Conservation (phyloP, 2,329 filamentous ascomycete species). For the Pseudogymnoascus sp. region DNA sequence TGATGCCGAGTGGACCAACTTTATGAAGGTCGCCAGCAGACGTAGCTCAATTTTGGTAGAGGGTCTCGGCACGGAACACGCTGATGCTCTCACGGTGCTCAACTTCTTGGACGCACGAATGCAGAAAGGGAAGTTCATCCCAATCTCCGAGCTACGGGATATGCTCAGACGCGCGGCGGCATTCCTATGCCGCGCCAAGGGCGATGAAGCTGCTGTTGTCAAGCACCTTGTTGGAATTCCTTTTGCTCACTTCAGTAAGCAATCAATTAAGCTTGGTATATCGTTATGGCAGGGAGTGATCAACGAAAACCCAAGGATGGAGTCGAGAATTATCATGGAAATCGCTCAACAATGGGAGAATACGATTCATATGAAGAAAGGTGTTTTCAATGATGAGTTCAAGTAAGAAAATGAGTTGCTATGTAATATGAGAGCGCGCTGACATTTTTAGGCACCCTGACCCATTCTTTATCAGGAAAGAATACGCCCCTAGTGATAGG, state of each 20-base stretch:
- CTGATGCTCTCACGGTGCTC: conserved; percentile 58
- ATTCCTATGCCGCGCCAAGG: conserved; percentile 70
- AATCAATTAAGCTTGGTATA: conserved; percentile 90
- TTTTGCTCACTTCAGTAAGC: conserved; percentile 86
- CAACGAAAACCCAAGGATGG: conserved; percentile 86
- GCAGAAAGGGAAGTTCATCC: conserved; percentile 59
- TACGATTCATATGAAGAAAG: conserved; percentile 68
- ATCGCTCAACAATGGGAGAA: conserved; percentile 88
- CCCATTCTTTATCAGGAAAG: conserved; percentile 83
- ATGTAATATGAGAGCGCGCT: conserved; percentile 20
- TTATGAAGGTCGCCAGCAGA: conserved; percentile 48
- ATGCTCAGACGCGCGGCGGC: conserved; percentile 79
- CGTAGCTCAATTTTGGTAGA: conserved; percentile 38
- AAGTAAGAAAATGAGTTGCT: conserved; percentile 38
- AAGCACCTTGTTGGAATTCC: conserved; percentile 88
- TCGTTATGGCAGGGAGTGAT: conserved; percentile 96
- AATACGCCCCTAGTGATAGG: conserved; percentile 87
- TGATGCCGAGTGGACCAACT: conserved; percentile 57
- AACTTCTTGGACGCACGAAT: conserved; percentile 67
- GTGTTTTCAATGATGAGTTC: conserved; percentile 71
- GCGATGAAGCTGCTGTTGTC: conserved; percentile 70
- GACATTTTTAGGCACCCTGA: conserved; percentile 56
- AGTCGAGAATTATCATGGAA: conserved; percentile 76
- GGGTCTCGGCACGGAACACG: conserved; percentile 38
- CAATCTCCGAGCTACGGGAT: conserved; percentile 69